Percentiles rank a stretch among this genome's conserved stretches.
These are phyloP conservation scores for Corymbia calophylla DNA, from an alignment of 441 rosid species.

Conservation along the genomic window DNA sequence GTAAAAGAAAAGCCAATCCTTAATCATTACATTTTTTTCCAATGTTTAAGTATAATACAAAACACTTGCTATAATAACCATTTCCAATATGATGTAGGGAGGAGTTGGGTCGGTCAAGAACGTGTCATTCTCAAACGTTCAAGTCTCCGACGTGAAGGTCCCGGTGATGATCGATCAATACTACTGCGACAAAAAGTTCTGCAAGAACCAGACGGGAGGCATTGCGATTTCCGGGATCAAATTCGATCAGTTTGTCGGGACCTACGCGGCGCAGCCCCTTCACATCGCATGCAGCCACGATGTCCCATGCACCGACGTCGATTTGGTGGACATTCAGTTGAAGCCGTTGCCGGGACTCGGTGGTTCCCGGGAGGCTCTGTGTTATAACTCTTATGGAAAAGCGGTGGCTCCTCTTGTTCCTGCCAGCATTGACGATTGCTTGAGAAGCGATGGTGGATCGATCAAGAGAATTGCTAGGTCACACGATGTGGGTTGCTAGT, in stretches of 20 bases:
- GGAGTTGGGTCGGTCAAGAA: constrained; percentile 78
- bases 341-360: constrained; percentile 29
- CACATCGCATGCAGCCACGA: constrained; percentile 64
- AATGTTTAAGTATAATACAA: background rate
- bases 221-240: constrained; percentile 60
- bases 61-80: background rate
- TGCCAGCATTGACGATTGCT: constrained; percentile 66
- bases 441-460: constrained; percentile 29
- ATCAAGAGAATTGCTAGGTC: constrained; percentile 35
- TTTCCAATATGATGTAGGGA: constrained; percentile 33
- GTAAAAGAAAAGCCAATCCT: constrained; percentile 11
- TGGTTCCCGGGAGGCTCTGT: constrained; percentile 35
- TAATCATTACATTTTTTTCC: background rate
- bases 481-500: constrained; percentile 39
- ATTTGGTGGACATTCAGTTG: constrained; percentile 50
- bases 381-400: constrained; percentile 86
- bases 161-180: constrained; percentile 80
- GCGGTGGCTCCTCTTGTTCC: constrained; percentile 63
- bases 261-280: constrained; percentile 53
- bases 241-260: constrained; percentile 56
- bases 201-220: constrained; percentile 71
- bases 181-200: constrained; percentile 69
- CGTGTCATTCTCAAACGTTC: constrained; percentile 61
- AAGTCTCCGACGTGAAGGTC: constrained; percentile 55
- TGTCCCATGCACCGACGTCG: constrained; percentile 66